Base-by-base conservation (phyloP, 805 yeast genomes). In the Metschnikowia koreensis region DNA sequence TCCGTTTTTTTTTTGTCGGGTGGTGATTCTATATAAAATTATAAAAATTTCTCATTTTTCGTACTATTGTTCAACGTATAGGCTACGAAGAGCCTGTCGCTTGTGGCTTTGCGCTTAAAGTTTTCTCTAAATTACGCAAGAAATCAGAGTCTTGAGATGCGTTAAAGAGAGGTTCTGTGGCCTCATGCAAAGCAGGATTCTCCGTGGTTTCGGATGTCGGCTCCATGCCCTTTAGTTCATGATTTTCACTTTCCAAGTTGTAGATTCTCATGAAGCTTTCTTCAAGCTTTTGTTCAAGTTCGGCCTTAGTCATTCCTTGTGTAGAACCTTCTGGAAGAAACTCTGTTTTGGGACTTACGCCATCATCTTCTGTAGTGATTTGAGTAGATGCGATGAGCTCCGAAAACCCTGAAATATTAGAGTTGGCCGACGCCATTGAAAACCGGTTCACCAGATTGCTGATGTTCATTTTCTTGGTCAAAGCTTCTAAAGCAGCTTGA, bases 401-500 rank as follows among this genome's bases (percentile, higher is more conserved):
- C 67, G 67, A 81, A 61, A 54, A 66, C 67, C 69, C 86, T 69
- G 64, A 75, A 58, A 50, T 65, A 60, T 53, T 87, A 51, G 68
- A 86, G 67, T 59, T 78, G 73, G 54, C 75, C 50, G 64, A 87
- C 62, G 46, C 80, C 73, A 72, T 55, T 8, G 89, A 81, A 52
- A 80, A 83, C 43, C 84, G 79, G 51, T 81, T 85, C 15, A 79
- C 77, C 48, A 78, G 72, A 8, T 42, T 52, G 15, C 59, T 51
- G 9, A 55, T 26, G 22, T 47, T 44, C n/a, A 50, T 26, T 41
- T 55, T 62, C 40, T 55, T 64, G 0, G 75, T 69, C 38, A 73
- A 57, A 15, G 70, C 66, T 39, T 74, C 77, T 8, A 73, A 59
- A 4, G 79, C 65, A 3, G 63, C 56, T 55, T 66, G 71, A 48